Evolutionary conservation across 768 basidiomycete species (phyloP), one percentile per base, ranked within the genome.

Genomic region (Cyathus striatus): DNA sequence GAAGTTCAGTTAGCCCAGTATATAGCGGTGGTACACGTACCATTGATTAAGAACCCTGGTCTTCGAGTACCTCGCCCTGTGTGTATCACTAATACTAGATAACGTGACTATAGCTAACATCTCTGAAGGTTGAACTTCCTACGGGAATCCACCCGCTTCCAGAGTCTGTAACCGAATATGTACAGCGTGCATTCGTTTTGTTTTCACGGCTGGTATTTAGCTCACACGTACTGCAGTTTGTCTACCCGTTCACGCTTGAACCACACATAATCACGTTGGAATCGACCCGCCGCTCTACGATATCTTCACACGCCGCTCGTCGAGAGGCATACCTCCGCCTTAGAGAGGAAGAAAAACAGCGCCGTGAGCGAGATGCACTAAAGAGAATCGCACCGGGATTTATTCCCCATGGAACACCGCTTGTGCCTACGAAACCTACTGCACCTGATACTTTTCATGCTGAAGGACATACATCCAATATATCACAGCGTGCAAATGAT

Each of bases 101-200:
- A 41, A 13, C 38, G 16, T 21, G 25, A 30, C 16, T 38, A 23
- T 35, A 24, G 20, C 32, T 20, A 20, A 5, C 35, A 4, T 22
- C 13, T 20, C 9, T 21, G 12, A 48, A 97, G 94, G 79, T 96
- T 21, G 75, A 85, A 49, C 70, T 92, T 3, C 91, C 95, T 3
- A 85, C 78, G 37, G 93, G 97, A 55, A 91, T 98, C 18, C 94
- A 97, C 52, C 95, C 95, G 0, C 72, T 98, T 1, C 95, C 95
- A 3, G 89, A 93, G 20, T 87, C 86, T 25, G 83, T 98, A 3
- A 82, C 81, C 1, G 78, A 89, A 48, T 98, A 98, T 59, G 95
- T 94, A 40, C 53, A 64, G 50, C 38, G 27, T 41, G 40, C 27
- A 23, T 32, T 12, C 33, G 7, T 24, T 20, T 24, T 33, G 23